Evolutionary conservation across 768 basidiomycete genomes (phyloP), one percentile per base, ranked within the genome.

Genomic region (Mycena capillaripes): DNA sequence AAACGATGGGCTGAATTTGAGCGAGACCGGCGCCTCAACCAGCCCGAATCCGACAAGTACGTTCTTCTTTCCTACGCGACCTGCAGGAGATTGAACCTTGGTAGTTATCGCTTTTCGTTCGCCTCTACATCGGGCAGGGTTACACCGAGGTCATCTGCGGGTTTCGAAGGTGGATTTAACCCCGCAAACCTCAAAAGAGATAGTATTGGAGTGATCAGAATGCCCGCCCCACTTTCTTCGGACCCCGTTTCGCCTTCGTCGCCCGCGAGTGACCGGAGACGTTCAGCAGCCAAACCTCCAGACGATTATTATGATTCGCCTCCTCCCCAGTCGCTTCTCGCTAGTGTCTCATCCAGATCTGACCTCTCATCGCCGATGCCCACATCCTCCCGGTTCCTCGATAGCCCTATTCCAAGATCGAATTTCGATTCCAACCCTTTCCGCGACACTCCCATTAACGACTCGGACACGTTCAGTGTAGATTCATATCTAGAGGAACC

Each of bases 1-100:
- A 95, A 95, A 82, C 88, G 92, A 27, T 95, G 94, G 94, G 92
- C 87, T 23, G 93, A 95, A 76, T 95, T 93, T 72, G 94, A 95
- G 83, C 83, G 94, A 46, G 93, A 95, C 61, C 81, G 94, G 32
- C 65, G 42, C 11, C 42, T 46, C 23, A 29, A 11, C 17, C 46
- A 36, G 4, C 34, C 34, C n/a, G 44, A 38, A 21, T 17, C 32
- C 0, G 25, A 67, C 21, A 48, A 36, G 66, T 59, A 48, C 10
- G 66, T 59, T 21, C 1, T 27, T 55, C 25, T 10, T 23, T 12
- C 12, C 19, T 21, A 4, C 9, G 27, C 16, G 34, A 53, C 32
- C 27, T 17, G 25, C 27, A 40, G 19, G 23, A 23, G 1, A 53
- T 29, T 69, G 29, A 62, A 30, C 3, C 14, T 46, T 36, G 59